These are phyloP conservation scores for Phycomyces blakesleeanus DNA, from an alignment of 192 early-diverging fungal genomes.

Conservation along the genomic window DNA sequence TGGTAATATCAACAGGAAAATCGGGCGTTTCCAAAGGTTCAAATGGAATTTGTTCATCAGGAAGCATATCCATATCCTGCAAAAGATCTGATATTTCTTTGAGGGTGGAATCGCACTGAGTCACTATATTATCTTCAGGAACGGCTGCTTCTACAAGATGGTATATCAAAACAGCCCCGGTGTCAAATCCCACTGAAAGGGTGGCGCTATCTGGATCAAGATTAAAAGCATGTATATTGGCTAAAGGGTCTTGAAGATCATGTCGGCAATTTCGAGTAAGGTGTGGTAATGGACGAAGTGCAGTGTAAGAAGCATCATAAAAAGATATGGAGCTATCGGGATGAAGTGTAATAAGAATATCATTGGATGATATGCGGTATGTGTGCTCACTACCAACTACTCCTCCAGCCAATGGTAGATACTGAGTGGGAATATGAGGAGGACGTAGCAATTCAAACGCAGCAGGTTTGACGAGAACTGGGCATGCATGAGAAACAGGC, in stretches of 20 bases:
- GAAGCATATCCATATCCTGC: constrained; percentile 9
- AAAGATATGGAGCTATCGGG: constrained; percentile 37
- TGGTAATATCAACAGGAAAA: constrained; percentile 2
- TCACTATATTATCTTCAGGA: not conserved
- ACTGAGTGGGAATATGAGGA: constrained; percentile 1
- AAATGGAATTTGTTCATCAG: not conserved
- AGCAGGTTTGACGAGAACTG: constrained; percentile 19
- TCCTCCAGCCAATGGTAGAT: constrained; percentile 43
- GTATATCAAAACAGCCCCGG: constrained; percentile 26
- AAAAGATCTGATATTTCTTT: constrained; percentile 15
- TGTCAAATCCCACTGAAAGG: constrained; percentile 33
- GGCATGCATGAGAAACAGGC: constrained; percentile 20
- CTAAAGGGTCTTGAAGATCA: constrained; percentile 18
- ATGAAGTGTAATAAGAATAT: constrained; percentile 44
- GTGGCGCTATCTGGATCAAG: constrained; percentile 24
- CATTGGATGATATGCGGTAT: constrained; percentile 31
- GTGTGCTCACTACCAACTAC: constrained; percentile 28
- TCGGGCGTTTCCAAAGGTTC: not conserved
- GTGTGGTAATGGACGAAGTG: constrained; percentile 36
- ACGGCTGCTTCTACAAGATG: not conserved
- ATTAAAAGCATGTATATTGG: constrained; percentile 32
- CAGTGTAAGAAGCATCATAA: constrained; percentile 46
- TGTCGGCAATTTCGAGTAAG: constrained; percentile 30
- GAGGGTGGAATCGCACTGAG: constrained; percentile 10
- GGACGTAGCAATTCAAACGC: constrained; percentile 20